These are phyloP conservation scores for Phytopythium oedochilum DNA, from an alignment of 352 stramenopile genomes.

Conservation along the genomic window DNA sequence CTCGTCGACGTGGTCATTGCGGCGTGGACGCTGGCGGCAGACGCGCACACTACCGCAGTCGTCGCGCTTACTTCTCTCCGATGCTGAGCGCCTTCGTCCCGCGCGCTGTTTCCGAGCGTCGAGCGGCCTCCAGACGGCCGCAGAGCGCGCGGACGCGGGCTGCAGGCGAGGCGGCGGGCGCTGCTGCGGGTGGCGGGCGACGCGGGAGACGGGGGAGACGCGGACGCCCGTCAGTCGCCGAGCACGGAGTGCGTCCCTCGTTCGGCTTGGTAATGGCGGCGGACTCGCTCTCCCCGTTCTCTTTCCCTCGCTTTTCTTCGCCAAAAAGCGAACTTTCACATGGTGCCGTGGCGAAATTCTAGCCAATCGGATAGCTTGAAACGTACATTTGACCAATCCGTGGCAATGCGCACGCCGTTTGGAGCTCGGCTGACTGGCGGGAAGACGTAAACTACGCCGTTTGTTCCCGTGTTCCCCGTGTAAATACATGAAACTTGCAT, in stretches of 20 bases:
- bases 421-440: too few relatives aligned
- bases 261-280: neutral
- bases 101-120: neutral
- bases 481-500: too few relatives aligned
- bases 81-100: too few relatives aligned
- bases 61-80: too few relatives aligned
- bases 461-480: too few relatives aligned
- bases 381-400: too few relatives aligned
- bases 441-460: too few relatives aligned
- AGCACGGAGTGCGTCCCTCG: neutral
- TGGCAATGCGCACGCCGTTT: too few relatives aligned
- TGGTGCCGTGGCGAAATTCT: neutral
- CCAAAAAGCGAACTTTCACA: too few relatives aligned
- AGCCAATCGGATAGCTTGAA: too few relatives aligned
- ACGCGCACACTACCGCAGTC: too few relatives aligned
- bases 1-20: slow-evolving; percentile 28
- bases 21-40: neutral
- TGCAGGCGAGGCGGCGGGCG: neutral
- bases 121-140: neutral
- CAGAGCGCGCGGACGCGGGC: neutral
- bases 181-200: neutral
- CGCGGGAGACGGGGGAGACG: neutral
- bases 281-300: neutral
- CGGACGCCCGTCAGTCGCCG: neutral
- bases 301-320: neutral